phyloP scores from a whole-genome alignment of 306 rosid species.

The Ochetophila trinervis region DNA sequence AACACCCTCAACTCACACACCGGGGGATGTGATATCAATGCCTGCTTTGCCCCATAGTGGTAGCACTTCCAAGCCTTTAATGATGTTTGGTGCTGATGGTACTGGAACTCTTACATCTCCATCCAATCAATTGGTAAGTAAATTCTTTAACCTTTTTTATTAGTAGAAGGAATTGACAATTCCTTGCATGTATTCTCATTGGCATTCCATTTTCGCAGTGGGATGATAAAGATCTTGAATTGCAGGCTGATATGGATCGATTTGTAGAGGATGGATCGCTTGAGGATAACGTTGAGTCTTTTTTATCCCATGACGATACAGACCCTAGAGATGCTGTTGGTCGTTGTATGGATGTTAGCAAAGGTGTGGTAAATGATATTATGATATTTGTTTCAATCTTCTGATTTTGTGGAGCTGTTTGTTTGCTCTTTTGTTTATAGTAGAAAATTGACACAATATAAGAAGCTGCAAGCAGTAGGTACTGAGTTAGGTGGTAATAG shows the following conservation, averaged over 20 bases:
- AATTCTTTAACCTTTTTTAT: constrained; percentile 22
- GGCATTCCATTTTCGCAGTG: constrained; percentile 95
- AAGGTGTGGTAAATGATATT: constrained; percentile 64
- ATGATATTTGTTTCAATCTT: constrained; percentile 5
- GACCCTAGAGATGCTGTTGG: constrained; percentile 92
- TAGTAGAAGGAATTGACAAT: constrained; percentile 47
- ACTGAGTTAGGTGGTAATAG: not conserved
- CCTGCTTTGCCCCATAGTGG: constrained; percentile 87
- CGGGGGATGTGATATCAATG: constrained; percentile 96
- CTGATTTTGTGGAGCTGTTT: constrained; percentile 12
- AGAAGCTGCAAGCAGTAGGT: not conserved
- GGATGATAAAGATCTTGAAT: constrained; percentile 99
- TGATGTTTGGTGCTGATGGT: constrained; percentile 83
- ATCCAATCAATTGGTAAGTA: constrained; percentile 91
- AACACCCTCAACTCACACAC: constrained; percentile 97
- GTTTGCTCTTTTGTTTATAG: not conserved
- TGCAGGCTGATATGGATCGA: constrained; percentile 99
- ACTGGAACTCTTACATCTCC: constrained; percentile 85
- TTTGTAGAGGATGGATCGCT: constrained; percentile 94
- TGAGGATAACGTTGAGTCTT: constrained; percentile 95
- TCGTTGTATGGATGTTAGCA: constrained; percentile 95
- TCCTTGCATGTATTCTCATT: constrained; percentile 76
- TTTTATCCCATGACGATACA: constrained; percentile 93
- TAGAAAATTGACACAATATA: not conserved
- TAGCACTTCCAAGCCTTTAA: constrained; percentile 80